Evolutionary conservation across 108 stramenopile genomes (phyloP).

Genomic region (Pseudonitzschia multistriata): DNA sequence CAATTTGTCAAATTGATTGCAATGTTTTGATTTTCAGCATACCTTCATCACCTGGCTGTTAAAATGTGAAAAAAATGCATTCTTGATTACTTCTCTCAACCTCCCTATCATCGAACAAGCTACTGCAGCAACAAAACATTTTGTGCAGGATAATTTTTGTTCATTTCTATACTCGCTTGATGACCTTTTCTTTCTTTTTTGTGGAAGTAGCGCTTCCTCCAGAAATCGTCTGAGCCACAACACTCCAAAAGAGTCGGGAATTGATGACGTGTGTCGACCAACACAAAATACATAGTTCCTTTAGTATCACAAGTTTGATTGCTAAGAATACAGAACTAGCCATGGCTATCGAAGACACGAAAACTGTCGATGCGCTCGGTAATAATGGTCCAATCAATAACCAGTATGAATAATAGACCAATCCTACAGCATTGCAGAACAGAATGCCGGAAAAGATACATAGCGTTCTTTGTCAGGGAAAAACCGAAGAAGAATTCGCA

Average conservation of each 20-base stretch:
- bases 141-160: too few species aligned
- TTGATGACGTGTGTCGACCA: slow-evolving; percentile 74
- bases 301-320: slow-evolving; percentile 46
- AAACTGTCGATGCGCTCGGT: slow-evolving; percentile 22
- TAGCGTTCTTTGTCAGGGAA: background rate
- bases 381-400: slow-evolving; percentile 23
- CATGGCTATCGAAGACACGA: slow-evolving; percentile 38
- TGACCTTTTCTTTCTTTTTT: slow-evolving; percentile 7
- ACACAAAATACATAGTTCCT: slow-evolving; percentile 74
- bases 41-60: too few species aligned
- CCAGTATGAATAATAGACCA: slow-evolving; percentile 58
- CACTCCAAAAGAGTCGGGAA: slow-evolving; percentile 41
- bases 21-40: background rate
- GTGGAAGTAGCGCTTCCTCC: background rate
- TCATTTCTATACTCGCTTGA: slow-evolving; percentile 21
- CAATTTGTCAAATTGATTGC: too few species aligned
- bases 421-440: slow-evolving; percentile 24
- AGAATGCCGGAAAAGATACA: background rate
- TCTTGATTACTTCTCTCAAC: too few species aligned
- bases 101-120: too few species aligned
- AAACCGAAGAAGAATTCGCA: background rate
- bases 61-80: too few species aligned
- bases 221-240: background rate
- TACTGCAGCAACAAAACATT: too few species aligned
- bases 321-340: slow-evolving; percentile 66